A percentile compares a stretch with the other conserved stretches of the same genome.
phyloP scores from a whole-genome alignment of 768 basidiomycete genomes.

The Tricholoma furcatifolium region DNA sequence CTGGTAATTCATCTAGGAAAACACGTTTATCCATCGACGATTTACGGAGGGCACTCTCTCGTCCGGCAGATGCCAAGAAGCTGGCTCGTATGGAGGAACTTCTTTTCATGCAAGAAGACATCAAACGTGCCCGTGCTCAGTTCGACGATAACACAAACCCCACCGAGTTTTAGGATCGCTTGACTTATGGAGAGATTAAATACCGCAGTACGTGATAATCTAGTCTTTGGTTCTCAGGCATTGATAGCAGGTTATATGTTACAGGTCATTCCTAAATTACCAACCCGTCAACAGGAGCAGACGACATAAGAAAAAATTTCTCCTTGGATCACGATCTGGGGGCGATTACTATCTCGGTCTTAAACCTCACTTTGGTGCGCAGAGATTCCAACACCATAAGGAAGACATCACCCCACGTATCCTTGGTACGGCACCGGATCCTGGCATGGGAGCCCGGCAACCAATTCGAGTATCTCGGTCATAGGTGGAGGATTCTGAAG shows the following conservation, averaged over 20 bases:
- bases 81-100: constrained; percentile 91
- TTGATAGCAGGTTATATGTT: constrained; percentile 1
- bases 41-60: constrained; percentile 73
- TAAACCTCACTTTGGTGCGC: not conserved
- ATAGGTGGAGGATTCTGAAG: constrained; percentile 6
- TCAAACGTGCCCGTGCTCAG: constrained; percentile 82
- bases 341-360: constrained; percentile 1
- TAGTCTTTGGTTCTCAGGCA: not conserved
- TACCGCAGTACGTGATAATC: constrained; percentile 2
- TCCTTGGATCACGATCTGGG: constrained; percentile 1
- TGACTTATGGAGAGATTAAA: not conserved
- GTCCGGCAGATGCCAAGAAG: constrained; percentile 89
- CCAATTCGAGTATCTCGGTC: constrained; percentile 10
- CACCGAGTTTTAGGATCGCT: constrained; percentile 38
- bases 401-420: not conserved
- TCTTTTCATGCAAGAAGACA: constrained; percentile 91
- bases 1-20: constrained; percentile 69
- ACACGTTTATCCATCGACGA: constrained; percentile 84
- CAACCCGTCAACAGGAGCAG: not conserved
- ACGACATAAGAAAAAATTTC: not conserved
- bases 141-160: constrained; percentile 53
- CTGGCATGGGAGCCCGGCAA: constrained; percentile 12
- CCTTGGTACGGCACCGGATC: constrained; percentile 1
- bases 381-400: not conserved
- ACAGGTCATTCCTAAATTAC: constrained; percentile 7